Conservation (phyloP, 768 basidiomycete genomes). For the Dentipellis sp. region DNA sequence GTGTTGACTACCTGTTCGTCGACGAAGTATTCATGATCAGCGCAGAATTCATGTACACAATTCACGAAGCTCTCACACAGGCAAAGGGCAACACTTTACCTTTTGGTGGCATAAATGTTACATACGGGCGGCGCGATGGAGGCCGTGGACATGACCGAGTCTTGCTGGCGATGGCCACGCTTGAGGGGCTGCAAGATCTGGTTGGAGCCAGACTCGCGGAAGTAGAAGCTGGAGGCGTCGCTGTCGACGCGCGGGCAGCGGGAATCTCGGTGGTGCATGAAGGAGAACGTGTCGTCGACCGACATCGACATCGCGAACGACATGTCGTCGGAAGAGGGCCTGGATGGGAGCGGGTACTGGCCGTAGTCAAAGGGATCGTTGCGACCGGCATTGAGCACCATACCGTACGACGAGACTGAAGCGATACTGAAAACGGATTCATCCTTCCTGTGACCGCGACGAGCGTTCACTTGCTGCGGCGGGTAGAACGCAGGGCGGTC, state of each 20-base stretch:
- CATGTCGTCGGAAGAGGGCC: slow-evolving; percentile 52
- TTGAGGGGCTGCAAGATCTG: slow-evolving; percentile 23
- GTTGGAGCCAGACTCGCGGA: slow-evolving; percentile 32
- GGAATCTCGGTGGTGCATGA: slow-evolving; percentile 30
- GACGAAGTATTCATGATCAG: slow-evolving; percentile 34
- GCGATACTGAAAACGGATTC: slow-evolving; percentile 68
- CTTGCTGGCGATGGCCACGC: slow-evolving; percentile 50
- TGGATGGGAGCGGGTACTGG: slow-evolving; percentile 28
- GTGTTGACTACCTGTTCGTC: slow-evolving; percentile 29
- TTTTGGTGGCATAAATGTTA: slow-evolving; percentile 32
- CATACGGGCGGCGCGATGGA: slow-evolving; percentile 63
- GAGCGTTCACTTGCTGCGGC: slow-evolving; percentile 28
- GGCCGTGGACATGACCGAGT: slow-evolving; percentile 40
- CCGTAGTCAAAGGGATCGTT: slow-evolving; percentile 71
- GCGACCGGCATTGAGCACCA: slow-evolving; percentile 50
- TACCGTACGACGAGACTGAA: slow-evolving; percentile 73
- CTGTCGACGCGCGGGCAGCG: slow-evolving; percentile 55
- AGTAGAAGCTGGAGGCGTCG: slow-evolving; percentile 73
- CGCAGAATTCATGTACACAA: slow-evolving; percentile 20
- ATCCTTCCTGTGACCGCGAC: slow-evolving; percentile 35
- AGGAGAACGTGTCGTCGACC: slow-evolving; percentile 71
- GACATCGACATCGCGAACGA: slow-evolving; percentile 36
- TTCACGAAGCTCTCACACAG: slow-evolving; percentile 23
- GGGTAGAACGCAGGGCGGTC: slow-evolving; percentile 62
- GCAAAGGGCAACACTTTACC: slow-evolving; percentile 22